Conservation (phyloP, 2,329 filamentous ascomycete species). For the Fusarium nygamai region DNA sequence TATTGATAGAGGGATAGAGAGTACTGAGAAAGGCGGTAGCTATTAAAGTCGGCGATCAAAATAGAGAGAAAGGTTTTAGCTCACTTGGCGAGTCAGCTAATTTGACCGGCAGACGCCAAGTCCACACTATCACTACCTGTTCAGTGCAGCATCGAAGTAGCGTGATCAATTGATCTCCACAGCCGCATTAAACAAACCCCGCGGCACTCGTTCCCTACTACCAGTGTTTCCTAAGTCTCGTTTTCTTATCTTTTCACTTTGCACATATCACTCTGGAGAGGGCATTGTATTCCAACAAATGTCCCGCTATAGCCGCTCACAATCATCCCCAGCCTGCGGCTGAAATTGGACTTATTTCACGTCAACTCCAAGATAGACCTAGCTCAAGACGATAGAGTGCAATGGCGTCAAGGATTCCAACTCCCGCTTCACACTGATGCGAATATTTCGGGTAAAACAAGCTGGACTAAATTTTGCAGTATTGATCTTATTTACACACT, state of each 20-base stretch:
- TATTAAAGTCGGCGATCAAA: neutral
- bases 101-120: neutral
- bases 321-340: rapidly evolving
- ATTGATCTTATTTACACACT: too few relatives aligned
- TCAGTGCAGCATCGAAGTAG: neutral
- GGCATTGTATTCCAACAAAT: rapidly evolving
- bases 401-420: neutral
- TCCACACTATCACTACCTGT: neutral
- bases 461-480: too few relatives aligned
- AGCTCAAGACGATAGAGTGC: rapidly evolving
- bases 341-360: neutral
- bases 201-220: neutral
- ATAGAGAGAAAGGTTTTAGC: rapidly evolving
- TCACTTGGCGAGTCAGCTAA: rapidly evolving
- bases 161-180: neutral
- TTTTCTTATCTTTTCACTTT: rapidly evolving
- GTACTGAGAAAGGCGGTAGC: neutral
- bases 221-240: neutral
- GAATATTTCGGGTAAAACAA: too few relatives aligned
- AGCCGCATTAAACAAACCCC: neutral
- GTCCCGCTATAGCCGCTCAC: rapidly evolving
- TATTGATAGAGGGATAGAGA: neutral
- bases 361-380: too few relatives aligned
- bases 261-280: rapidly evolving
- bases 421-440: too few relatives aligned